Conservation (phyloP, 805 yeast genomes). For the Pichia nanzhaoensis region DNA sequence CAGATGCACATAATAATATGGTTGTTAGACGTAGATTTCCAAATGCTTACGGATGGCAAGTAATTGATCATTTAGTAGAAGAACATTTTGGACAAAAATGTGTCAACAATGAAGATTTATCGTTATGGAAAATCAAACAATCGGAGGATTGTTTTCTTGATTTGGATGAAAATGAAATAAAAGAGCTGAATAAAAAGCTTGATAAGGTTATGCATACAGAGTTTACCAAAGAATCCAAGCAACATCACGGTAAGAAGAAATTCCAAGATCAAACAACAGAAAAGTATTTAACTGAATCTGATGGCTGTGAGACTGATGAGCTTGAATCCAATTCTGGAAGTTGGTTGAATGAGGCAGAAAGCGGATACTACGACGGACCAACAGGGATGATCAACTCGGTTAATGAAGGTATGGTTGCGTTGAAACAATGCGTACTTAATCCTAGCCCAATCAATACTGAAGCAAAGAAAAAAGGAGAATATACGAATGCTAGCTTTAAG, state of each 20-base stretch:
- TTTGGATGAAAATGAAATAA: conserved; percentile 7
- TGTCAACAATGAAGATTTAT: conserved; percentile 21
- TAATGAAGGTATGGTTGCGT: conserved; percentile 29
- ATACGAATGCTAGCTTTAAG: conserved; percentile 1
- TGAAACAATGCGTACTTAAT: conserved; percentile 19
- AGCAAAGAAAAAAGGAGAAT: not conserved
- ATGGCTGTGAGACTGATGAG: conserved; percentile 15
- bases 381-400: conserved; percentile 64
- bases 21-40: conserved; percentile 83
- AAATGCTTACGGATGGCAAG: conserved; percentile 94
- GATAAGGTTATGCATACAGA: conserved; percentile 26
- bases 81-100: conserved; percentile 45
- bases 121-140: conserved; percentile 17
- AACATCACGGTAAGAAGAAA: not conserved
- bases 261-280: not conserved
- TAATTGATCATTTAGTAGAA: conserved; percentile 70
- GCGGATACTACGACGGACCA: conserved; percentile 50
- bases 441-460: not conserved
- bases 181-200: conserved; percentile 19
- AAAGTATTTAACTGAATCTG: conserved; percentile 1
- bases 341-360: conserved; percentile 48
- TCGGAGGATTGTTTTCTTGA: conserved; percentile 9
- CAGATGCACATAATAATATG: conserved; percentile 94
- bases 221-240: conserved; percentile 26
- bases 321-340: conserved; percentile 1